Base-by-base conservation (phyloP, 352 stramenopile genomes). In the Phytophthora fragariae region DNA sequence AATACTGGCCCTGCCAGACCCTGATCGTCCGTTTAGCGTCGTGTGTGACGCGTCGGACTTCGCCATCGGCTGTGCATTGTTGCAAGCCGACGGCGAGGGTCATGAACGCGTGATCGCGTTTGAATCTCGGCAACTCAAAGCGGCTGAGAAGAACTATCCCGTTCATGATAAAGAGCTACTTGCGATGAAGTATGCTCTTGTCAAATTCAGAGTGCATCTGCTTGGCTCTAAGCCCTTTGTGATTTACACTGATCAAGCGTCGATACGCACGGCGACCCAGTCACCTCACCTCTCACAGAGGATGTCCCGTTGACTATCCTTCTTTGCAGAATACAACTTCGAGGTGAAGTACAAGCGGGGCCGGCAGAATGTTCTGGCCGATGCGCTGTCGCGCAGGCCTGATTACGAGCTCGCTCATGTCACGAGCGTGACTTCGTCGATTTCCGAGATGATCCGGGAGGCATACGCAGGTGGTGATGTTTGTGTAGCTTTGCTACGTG, bases 161-260 rank as follows among this genome's bases (percentile, higher is more conserved):
- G 24, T 27, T 12, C 35, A 41, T 14, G 35, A 41, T 12, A 41
- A 41, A 3, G 19, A 52, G 39, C 39, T 63, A 11, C 57, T 63
- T 14, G 39, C 57, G 15, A 63, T 63, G 57, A 50, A 33, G 11
- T 63, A 63, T 17, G 57, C 57, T 9, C 39, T 63, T 10, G 41
- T 63, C 37, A 63, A 63, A 17, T 41, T 41, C 35, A 41, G 35
- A 31, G 21, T 56, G 8, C 29, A 56, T 15, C 49, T 56, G 9
- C 49, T 56, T 5, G 21, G 49, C 15, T 21, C 24, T 1, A 21
- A 56, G 49, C 24, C 21, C 6, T 56, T 56, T 27, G 49, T 6
- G 11, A 24, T 55, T 6, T 55, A 31, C 49, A 35, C 49, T 6
- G 49, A 55, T 8, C 49, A 55, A 7, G 19, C 49, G 7, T 55